Evolutionary conservation across 768 basidiomycete species (phyloP), one percentile per base, ranked within the genome.

Genomic region (Pleurotus citrinopileatus): DNA sequence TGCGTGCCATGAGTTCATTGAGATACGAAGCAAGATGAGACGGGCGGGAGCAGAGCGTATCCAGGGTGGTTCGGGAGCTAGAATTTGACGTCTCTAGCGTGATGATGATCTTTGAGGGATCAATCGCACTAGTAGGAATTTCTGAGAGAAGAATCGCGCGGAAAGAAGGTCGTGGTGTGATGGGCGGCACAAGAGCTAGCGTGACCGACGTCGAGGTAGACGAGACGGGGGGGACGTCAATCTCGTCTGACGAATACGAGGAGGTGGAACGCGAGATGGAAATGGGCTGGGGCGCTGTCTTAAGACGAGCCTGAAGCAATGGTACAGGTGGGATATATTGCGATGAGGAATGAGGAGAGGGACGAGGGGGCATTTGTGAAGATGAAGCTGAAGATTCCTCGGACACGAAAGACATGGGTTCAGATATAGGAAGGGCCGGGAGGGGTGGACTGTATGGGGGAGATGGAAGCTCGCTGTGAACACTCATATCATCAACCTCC

Each of bases 1-100:
- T 37, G 19, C 32, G 48, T 2, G 43, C 43, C 53, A 79, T 66
- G 20, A 86, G 60, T 12, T 77, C 73, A 1, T 63, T 65, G n/a
- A 87, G 57, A 61, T 83, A 86, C n/a, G 62, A 71, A 0, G 87
- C 76, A 12, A 92, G 76, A 57, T 80, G 71, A 0, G 90, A 91
- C 0, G 85, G 80, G 3, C 86, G 81, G 10, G 89, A 89, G 2
- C 72, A 75, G 42, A 93, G 66, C 3, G 91, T 89, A 17, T 73
- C 72, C 50, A 90, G 66, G 0, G 86, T 87, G 3, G 89, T 89
- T 55, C 80, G 79, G 62, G 82, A 78, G 0, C 83, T 82, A 26
- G 72, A 62, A 0, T 88, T 88, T 59, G 81, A 83, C 13, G 91
- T 91, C 68, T 93, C 90, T 42, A 93, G 59, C 2, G 83, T 82